phyloP scores from a whole-genome alignment of 805 yeast genomes.

The Pichia thaimueangensis region DNA sequence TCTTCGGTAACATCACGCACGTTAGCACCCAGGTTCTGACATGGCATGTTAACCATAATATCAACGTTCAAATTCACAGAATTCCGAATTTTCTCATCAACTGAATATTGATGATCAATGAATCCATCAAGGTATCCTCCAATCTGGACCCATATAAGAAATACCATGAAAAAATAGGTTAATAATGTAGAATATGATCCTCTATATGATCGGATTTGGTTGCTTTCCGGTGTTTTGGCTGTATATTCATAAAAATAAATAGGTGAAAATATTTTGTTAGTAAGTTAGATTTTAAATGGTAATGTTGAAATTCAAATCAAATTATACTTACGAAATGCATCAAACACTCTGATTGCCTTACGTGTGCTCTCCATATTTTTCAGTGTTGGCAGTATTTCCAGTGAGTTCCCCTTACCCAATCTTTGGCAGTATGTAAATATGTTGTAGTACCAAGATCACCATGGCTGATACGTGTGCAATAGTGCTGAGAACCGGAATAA shows the following conservation, averaged over 20 bases:
- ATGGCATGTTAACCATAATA: slow-evolving; percentile 76
- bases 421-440: no score
- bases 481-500: no score
- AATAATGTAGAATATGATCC: slow-evolving; percentile 72
- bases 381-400: no score
- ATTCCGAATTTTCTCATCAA: slow-evolving; percentile 54
- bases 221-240: slow-evolving; percentile 67
- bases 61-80: slow-evolving; percentile 71
- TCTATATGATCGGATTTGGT: slow-evolving; percentile 64
- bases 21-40: slow-evolving; percentile 66
- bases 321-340: slow-evolving; percentile 59
- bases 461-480: no score
- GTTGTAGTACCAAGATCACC: no score
- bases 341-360: slow-evolving; percentile 42
- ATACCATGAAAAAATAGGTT: slow-evolving; percentile 53
- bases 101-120: slow-evolving; percentile 69
- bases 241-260: neutral
- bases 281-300: no score
- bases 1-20: slow-evolving; percentile 77
- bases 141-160: slow-evolving; percentile 75
- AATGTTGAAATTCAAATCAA: no score
- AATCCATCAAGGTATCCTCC: slow-evolving; percentile 83
- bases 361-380: slow-evolving; percentile 21
- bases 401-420: no score
- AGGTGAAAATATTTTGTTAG: neutral